A percentile compares a stretch with the other conserved stretches of the same genome.
These are phyloP conservation scores for Flaveria bidentis DNA, from an alignment of 129 eudicot genomes.

Conservation along the genomic window DNA sequence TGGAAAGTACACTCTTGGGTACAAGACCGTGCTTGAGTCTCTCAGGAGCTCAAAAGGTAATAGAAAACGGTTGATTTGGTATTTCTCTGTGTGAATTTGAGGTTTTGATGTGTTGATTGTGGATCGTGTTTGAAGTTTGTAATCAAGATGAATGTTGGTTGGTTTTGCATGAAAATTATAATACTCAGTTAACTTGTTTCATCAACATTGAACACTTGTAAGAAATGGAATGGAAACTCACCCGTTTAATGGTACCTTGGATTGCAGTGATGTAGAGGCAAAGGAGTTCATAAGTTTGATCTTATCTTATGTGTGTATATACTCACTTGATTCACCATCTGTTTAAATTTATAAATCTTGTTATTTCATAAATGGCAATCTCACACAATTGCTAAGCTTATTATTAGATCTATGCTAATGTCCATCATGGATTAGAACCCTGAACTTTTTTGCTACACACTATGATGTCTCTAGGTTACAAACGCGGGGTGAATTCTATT, in stretches of 20 bases:
- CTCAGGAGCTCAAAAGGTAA: conserved; percentile 60
- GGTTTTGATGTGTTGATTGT: not conserved
- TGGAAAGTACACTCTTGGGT: conserved; percentile 61
- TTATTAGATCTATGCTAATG: too few relatives aligned
- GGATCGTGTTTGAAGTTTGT: not conserved
- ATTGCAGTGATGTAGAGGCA: not conserved
- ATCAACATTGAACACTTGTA: not conserved
- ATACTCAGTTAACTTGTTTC: not conserved
- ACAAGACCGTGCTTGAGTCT: conserved; percentile 63
- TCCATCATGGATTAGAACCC: too few relatives aligned
- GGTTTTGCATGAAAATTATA: not conserved
- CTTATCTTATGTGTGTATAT: not conserved
- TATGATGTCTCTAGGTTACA: too few relatives aligned
- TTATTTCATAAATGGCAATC: not conserved
- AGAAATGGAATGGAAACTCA: not conserved
- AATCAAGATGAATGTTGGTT: not conserved
- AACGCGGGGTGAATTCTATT: too few relatives aligned
- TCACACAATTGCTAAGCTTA: too few relatives aligned
- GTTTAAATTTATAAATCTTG: not conserved
- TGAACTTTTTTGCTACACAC: too few relatives aligned
- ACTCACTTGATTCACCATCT: not conserved
- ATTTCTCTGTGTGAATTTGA: not conserved
- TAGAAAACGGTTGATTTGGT: not conserved
- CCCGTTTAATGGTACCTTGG: not conserved
- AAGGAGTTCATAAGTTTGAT: not conserved